Evolutionary conservation across 805 yeast species (phyloP), one percentile per base, ranked within the genome.

Genomic region (Ogataea trehalophila): DNA sequence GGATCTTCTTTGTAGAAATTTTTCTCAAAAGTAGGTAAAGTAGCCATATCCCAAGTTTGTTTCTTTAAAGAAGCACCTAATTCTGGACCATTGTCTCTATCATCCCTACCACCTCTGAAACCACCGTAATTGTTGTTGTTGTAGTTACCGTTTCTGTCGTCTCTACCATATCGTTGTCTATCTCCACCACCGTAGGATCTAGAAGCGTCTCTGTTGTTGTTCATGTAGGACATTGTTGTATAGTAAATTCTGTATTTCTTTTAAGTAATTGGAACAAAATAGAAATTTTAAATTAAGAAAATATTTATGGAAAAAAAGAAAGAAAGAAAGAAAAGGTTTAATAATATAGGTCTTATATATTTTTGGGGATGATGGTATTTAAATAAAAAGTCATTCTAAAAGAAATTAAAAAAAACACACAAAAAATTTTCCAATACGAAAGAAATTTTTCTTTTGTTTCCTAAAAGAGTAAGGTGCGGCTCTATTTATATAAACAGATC

Each of bases 1-100:
- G 87, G 87, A 65, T 85, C 84, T 75, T 94, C 99, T 53, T 75
- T 75, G 74, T 94, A 94, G 66, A 94, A 94, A 71, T 94, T 89
- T 76, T 94, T 94, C 71, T 91, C 97, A 65, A 94, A 94, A 64
- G 82, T 81, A 60, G 96, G 95, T 63, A 94, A 73, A 37, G 80
- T 68, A 51, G 78, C 84, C 45, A 79, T 57, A 67, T 87, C 94
- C 88, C 94, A 94, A 53, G 85, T 80, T 60, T 91, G 97, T 55
- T 81, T 79, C 54, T 75, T 69, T 62, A 89, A 73, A 61, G 75
- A 74, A 48, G 70, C 69, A 57, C 85, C 85, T 33, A 79, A 68
- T 62, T 70, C 74, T 44, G 74, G 68, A 46, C 71, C 66, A 44
- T 75, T 71, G 42, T 70, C 69, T 46, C 73, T 61, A 18, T 35